Conservation (phyloP, 352 stramenopile genomes). For the Globisporangium sylvaticum region DNA sequence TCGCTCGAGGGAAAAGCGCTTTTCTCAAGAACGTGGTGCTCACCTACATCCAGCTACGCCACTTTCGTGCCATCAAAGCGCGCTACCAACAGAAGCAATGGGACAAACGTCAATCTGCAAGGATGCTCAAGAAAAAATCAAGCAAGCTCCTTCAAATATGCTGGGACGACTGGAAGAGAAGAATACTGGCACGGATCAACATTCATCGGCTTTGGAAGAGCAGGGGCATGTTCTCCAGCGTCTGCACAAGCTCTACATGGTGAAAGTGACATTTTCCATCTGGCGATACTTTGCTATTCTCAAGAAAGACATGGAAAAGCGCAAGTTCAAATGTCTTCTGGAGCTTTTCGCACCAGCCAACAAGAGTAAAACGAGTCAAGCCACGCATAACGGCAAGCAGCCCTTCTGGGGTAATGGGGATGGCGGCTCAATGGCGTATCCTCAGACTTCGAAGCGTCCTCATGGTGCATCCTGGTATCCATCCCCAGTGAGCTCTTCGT, state of each 20-base stretch:
- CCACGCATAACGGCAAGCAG: slow-evolving; percentile 10
- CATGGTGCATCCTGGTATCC: slow-evolving; percentile 12
- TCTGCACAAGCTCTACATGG: slow-evolving; percentile 59
- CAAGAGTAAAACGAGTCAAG: slow-evolving; percentile 17
- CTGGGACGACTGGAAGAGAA: slow-evolving; percentile 34
- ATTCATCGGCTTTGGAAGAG: slow-evolving; percentile 41
- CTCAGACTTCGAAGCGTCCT: neutral
- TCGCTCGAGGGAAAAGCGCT: slow-evolving; percentile 50
- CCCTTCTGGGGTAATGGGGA: slow-evolving; percentile 4
- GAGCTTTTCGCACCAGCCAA: slow-evolving; percentile 20
- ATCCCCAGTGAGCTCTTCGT: neutral
- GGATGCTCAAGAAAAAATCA: slow-evolving; percentile 25
- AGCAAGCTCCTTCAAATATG: slow-evolving; percentile 18
- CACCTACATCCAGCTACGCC: slow-evolving; percentile 52
- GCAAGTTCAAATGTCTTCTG: slow-evolving; percentile 35
- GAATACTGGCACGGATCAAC: slow-evolving; percentile 10
- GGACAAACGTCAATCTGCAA: slow-evolving; percentile 25
- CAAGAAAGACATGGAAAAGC: slow-evolving; percentile 39
- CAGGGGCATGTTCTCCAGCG: slow-evolving; percentile 47
- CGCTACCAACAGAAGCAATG: slow-evolving; percentile 28
- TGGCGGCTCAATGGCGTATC: slow-evolving; percentile 4
- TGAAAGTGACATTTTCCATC: slow-evolving; percentile 46
- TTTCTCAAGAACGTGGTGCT: slow-evolving; percentile 53
- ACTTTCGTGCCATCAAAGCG: slow-evolving; percentile 48
- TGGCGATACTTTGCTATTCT: slow-evolving; percentile 62